Evolutionary conservation across 345 rosid genomes (phyloP).

Genomic region (Citrus reticulata): DNA sequence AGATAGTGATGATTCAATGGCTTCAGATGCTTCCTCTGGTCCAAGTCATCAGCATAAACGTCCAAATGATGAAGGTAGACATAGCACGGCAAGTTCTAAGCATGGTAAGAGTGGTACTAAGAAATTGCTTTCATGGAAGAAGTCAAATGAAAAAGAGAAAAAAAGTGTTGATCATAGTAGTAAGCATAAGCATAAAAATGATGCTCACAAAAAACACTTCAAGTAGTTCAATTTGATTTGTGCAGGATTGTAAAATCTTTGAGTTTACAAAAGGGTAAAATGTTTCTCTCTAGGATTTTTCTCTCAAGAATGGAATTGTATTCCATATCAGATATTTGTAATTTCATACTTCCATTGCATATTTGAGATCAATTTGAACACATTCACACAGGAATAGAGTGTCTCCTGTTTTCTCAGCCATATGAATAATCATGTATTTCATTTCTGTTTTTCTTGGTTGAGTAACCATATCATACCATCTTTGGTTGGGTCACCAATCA

Average conservation of each 20-base stretch:
- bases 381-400: not conserved
- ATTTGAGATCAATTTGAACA: not conserved
- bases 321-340: not conserved
- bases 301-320: conserved; percentile 4
- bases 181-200: conserved; percentile 13
- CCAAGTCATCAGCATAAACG: conserved; percentile 30
- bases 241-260: not conserved
- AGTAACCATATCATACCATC: not conserved
- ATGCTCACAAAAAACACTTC: conserved; percentile 20
- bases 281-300: not conserved
- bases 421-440: not conserved
- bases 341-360: not conserved
- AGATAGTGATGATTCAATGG: conserved; percentile 79
- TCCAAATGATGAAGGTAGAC: conserved; percentile 13
- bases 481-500: not conserved
- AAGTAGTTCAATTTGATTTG: conserved; percentile 12
- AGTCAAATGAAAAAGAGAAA: conserved; percentile 28
- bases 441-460: not conserved
- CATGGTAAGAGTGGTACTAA: conserved; percentile 20
- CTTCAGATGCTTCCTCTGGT: conserved; percentile 76
- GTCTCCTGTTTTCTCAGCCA: not conserved
- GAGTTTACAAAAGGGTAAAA: not conserved
- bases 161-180: conserved; percentile 19
- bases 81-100: conserved; percentile 14
- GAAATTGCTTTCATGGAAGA: conserved; percentile 26